Evolutionary conservation across 768 basidiomycete species (phyloP).

Genomic region (Suillus tomentosus): DNA sequence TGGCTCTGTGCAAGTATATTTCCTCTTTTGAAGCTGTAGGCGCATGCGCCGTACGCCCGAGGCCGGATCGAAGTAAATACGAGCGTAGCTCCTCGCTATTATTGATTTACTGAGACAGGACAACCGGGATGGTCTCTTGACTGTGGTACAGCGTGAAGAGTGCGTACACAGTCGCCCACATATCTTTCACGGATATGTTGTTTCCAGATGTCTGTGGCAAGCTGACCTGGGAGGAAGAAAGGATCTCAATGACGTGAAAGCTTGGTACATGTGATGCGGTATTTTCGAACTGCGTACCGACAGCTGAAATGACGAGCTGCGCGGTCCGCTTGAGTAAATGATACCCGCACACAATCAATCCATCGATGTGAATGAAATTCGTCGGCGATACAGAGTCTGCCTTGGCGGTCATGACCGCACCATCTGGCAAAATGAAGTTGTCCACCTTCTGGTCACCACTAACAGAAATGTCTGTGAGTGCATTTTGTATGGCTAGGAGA

Average conservation of each 20-base stretch:
- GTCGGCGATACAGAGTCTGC: not conserved
- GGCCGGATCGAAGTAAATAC: slow-evolving; percentile 43
- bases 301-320: slow-evolving; percentile 18
- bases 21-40: slow-evolving; percentile 16
- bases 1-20: slow-evolving; percentile 42
- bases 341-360: slow-evolving; percentile 18
- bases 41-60: slow-evolving; percentile 25
- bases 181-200: slow-evolving; percentile 31
- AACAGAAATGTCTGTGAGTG: not conserved
- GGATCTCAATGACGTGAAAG: slow-evolving; percentile 23
- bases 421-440: slow-evolving; percentile 21
- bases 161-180: slow-evolving; percentile 45
- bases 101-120: slow-evolving; percentile 29
- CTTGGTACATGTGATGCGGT: slow-evolving; percentile 22
- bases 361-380: slow-evolving; percentile 15
- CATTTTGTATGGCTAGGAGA: slow-evolving; percentile 20
- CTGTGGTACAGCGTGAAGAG: slow-evolving; percentile 41
- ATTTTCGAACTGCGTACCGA: slow-evolving; percentile 24
- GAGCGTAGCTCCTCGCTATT: slow-evolving; percentile 35
- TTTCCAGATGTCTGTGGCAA: not conserved
- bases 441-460: not conserved
- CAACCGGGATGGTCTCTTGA: slow-evolving; percentile 44
- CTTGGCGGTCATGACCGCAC: slow-evolving; percentile 8
- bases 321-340: slow-evolving; percentile 13
- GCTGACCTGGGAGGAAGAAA: not conserved